A percentile compares a stretch with the other conserved stretches of the same genome.
These are phyloP conservation scores for Avena eriantha DNA, from an alignment of 176 grass and related monocot species.

Conservation along the genomic window DNA sequence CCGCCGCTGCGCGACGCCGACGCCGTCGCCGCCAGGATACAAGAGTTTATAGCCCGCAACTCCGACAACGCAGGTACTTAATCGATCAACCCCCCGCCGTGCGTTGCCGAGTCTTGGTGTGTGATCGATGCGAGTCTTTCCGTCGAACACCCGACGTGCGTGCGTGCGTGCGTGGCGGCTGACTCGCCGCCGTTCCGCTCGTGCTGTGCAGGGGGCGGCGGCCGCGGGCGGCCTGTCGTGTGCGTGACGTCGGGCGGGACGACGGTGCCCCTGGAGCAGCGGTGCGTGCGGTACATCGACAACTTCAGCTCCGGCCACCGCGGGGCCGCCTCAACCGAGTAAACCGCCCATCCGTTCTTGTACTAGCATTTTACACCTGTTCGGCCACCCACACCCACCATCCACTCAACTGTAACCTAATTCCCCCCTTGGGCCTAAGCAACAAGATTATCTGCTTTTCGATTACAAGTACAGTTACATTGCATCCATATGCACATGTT, in stretches of 20 bases:
- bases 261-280: slow-evolving; percentile 88
- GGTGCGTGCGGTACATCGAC: slow-evolving; percentile 95
- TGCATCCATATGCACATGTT: slow-evolving; percentile 15
- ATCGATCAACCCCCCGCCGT: not conserved
- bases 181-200: not conserved
- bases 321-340: slow-evolving; percentile 90
- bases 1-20: slow-evolving; percentile 58
- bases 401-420: not conserved
- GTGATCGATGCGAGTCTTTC: not conserved
- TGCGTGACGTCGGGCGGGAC: slow-evolving; percentile 97
- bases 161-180: not conserved
- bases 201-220: slow-evolving; percentile 30
- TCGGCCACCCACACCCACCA: not conserved
- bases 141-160: slow-evolving; percentile 4
- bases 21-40: slow-evolving; percentile 42
- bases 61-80: slow-evolving; percentile 34
- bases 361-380: not conserved
- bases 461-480: not conserved
- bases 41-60: slow-evolving; percentile 57
- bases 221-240: slow-evolving; percentile 51
- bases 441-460: not conserved
- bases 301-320: slow-evolving; percentile 98
- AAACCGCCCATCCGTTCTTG: not conserved
- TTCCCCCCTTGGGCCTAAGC: not conserved
- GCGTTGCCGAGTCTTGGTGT: not conserved